Percentiles rank a stretch among this genome's conserved stretches.
phyloP scores from a whole-genome alignment of 306 rosid genomes.

The Purshia tridentata region DNA sequence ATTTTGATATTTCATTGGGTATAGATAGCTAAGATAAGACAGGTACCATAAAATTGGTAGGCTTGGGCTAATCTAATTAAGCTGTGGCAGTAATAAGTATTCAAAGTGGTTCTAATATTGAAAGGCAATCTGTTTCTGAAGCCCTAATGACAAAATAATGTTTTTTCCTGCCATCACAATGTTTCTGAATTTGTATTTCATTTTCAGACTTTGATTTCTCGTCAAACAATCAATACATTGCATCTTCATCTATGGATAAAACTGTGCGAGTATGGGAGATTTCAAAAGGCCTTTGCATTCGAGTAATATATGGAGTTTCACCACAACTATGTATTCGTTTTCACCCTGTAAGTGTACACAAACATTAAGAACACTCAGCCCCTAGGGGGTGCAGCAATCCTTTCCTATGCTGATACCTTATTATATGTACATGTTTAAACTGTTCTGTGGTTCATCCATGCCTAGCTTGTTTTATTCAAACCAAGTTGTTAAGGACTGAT shows the following conservation, averaged over 20 bases:
- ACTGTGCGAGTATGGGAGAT: conserved; percentile 97
- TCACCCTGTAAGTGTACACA: conserved; percentile 83
- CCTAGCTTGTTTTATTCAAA: neutral
- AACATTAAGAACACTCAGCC: neutral
- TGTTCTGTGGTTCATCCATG: neutral
- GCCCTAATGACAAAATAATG: neutral
- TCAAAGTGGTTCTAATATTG: neutral
- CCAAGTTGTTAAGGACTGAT: neutral
- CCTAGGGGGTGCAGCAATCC: neutral
- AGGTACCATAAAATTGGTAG: neutral
- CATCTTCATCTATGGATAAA: conserved; percentile 92
- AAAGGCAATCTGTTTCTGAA: neutral
- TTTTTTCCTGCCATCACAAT: conserved; percentile 9
- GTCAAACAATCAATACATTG: conserved; percentile 93
- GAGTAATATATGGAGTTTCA: conserved; percentile 97
- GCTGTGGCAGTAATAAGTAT: neutral
- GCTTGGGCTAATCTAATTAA: neutral
- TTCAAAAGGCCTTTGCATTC: conserved; percentile 78
- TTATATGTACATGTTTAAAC: neutral
- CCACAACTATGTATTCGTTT: conserved; percentile 89
- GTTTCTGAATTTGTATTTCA: conserved; percentile 36
- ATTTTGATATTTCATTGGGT: neutral
- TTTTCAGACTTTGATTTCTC: conserved; percentile 95
- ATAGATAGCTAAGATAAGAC: neutral
- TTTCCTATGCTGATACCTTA: neutral